Evolutionary conservation across 2,329 filamentous ascomycete genomes (phyloP).

Genomic region (Magnaporthiopsis rhizophila): DNA sequence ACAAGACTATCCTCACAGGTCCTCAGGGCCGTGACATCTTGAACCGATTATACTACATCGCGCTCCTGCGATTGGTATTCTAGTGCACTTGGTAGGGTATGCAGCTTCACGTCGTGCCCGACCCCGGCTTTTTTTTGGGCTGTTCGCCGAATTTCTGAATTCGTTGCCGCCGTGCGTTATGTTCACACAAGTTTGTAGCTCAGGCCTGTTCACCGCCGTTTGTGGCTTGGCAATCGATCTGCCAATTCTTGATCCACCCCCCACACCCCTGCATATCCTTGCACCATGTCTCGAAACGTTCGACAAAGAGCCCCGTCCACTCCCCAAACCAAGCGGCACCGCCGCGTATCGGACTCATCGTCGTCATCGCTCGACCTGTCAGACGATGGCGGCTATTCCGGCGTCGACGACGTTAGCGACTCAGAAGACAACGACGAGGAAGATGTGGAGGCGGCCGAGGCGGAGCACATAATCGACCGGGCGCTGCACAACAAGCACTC

Average conservation of each 20-base stretch:
- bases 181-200: not conserved
- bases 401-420: slow-evolving; percentile 71
- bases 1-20: slow-evolving; percentile 8
- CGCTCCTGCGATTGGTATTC: not conserved
- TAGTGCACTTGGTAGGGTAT: not conserved
- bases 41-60: slow-evolving; percentile 6
- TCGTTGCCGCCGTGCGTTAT: not conserved
- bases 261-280: slow-evolving; percentile 10
- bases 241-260: slow-evolving; percentile 9
- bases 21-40: not conserved
- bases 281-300: slow-evolving; percentile 45
- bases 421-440: slow-evolving; percentile 71
- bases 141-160: not conserved
- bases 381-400: slow-evolving; percentile 65
- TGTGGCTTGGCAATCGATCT: slow-evolving; percentile 17
- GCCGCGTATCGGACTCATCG: slow-evolving; percentile 35
- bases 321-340: slow-evolving; percentile 28
- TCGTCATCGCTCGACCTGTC: slow-evolving; percentile 52
- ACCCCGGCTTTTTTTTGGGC: not conserved
- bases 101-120: not conserved
- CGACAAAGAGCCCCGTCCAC: slow-evolving; percentile 39
- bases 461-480: slow-evolving; percentile 58
- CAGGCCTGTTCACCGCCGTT: slow-evolving; percentile 27
- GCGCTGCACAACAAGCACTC: slow-evolving; percentile 27
- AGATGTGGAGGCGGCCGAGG: slow-evolving; percentile 70